Evolutionary conservation across 2,329 filamentous ascomycete genomes (phyloP).

Genomic region (Neofusicoccum umdonicola): DNA sequence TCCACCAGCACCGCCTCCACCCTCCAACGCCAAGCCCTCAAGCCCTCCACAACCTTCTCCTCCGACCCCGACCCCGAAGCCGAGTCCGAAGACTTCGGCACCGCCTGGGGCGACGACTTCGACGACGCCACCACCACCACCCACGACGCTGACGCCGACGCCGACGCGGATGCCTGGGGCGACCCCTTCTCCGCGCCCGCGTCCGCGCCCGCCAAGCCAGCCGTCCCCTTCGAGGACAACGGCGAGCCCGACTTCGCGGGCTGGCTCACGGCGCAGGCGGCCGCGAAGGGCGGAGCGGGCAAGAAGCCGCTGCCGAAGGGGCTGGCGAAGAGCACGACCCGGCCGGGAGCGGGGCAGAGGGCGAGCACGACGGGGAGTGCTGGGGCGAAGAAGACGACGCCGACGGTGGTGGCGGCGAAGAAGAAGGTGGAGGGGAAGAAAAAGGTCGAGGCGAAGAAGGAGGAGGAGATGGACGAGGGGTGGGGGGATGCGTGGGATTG

Average conservation of each 20-base stretch:
- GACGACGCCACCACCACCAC: conserved; percentile 69
- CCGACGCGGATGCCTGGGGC: conserved; percentile 51
- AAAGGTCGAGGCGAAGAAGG: conserved; percentile 26
- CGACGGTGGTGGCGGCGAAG: conserved; percentile 22
- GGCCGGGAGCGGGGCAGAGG: conserved; percentile 32
- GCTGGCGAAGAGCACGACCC: conserved; percentile 59
- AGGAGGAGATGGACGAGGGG: conserved; percentile 16
- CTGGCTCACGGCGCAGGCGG: conserved; percentile 84
- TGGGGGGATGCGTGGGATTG: conserved; percentile 19
- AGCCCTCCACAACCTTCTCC: conserved; percentile 28
- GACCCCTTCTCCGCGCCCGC: conserved; percentile 46
- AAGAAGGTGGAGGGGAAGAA: conserved; percentile 18
- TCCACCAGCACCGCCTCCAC: conserved; percentile 48
- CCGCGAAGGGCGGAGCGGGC: conserved; percentile 59
- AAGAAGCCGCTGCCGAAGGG: conserved; percentile 81
- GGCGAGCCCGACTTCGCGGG: conserved; percentile 94
- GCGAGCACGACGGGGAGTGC: conserved; percentile 29
- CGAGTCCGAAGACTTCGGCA: conserved; percentile 52
- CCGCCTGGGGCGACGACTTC: conserved; percentile 63
- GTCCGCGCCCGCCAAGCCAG: conserved; percentile 29
- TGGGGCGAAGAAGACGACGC: conserved; percentile 32
- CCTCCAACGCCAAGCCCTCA: conserved; percentile 45
- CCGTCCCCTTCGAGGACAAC: conserved; percentile 70
- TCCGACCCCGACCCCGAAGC: conserved; percentile 26
- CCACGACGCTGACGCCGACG: conserved; percentile 51